Evolutionary conservation across 306 rosid species (phyloP).

Genomic region (Hylodesmum podocarpum): DNA sequence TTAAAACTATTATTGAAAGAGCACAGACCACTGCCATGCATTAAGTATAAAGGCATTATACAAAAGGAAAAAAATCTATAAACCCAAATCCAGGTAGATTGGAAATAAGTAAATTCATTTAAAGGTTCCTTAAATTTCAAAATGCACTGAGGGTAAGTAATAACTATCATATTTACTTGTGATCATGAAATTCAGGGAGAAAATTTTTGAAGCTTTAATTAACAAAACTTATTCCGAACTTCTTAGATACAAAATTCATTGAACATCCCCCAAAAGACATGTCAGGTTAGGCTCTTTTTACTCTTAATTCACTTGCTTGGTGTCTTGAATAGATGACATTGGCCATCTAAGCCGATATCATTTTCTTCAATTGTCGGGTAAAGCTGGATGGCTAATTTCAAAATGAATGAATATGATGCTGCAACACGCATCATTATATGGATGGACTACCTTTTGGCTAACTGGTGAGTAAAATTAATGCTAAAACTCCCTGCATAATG

Average conservation of each 20-base stretch:
- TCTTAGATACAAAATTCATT: neutral
- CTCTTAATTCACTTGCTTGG: neutral
- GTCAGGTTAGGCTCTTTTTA: neutral
- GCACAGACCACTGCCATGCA: neutral
- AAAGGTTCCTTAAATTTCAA: neutral
- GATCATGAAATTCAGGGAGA: neutral
- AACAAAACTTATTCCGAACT: neutral
- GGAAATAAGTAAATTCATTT: neutral
- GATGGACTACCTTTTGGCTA: neutral
- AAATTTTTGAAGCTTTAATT: neutral
- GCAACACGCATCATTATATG: neutral
- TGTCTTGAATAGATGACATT: neutral
- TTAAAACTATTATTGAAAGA: neutral
- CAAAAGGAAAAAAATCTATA: neutral
- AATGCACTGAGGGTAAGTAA: neutral
- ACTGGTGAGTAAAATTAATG: neutral
- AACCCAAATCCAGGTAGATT: conserved; percentile 8
- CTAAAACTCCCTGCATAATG: neutral
- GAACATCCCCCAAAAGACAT: neutral
- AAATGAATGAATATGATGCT: neutral
- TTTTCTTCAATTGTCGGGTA: neutral
- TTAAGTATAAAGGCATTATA: neutral
- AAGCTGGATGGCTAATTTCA: neutral
- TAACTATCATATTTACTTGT: neutral
- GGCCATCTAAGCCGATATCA: neutral